phyloP scores from a whole-genome alignment of 2,329 filamentous ascomycete genomes.

The Colletotrichum endophyticum region DNA sequence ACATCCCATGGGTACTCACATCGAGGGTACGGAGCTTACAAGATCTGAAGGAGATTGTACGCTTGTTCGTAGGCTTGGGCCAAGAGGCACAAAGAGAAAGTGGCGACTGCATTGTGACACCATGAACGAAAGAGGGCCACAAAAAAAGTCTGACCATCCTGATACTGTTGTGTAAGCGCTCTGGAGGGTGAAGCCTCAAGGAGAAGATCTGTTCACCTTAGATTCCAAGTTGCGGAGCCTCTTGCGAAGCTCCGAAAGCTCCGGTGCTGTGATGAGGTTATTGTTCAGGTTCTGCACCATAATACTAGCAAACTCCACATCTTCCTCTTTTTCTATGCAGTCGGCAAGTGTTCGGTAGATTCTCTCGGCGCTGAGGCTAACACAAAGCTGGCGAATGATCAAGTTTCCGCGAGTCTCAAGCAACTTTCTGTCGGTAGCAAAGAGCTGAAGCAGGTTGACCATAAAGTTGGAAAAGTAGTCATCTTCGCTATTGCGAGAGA shows the following conservation, averaged over 20 bases:
- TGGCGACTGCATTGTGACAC: slow-evolving; percentile 98
- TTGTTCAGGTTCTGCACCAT: slow-evolving; percentile 99
- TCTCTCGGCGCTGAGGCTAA: slow-evolving; percentile 89
- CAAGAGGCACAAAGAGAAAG: slow-evolving; percentile 92
- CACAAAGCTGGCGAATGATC: slow-evolving; percentile 93
- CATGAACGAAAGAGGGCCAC: slow-evolving; percentile 93
- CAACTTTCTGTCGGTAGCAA: slow-evolving; percentile 90
- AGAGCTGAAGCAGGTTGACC: slow-evolving; percentile 93
- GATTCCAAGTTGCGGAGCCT: slow-evolving; percentile 88
- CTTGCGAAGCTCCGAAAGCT: slow-evolving; percentile 89
- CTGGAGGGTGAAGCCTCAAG: neutral
- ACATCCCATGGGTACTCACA: neutral
- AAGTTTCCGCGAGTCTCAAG: slow-evolving; percentile 93
- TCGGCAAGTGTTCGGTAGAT: slow-evolving; percentile 97
- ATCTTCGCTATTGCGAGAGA: slow-evolving; percentile 95
- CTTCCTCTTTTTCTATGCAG: slow-evolving; percentile 96
- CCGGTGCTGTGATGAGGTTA: slow-evolving; percentile 96
- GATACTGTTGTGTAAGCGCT: neutral
- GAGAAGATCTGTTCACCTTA: slow-evolving; percentile 54
- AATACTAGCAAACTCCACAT: slow-evolving; percentile 97
- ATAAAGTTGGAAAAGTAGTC: slow-evolving; percentile 98
- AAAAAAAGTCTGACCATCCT: slow-evolving; percentile 96
- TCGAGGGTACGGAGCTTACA: slow-evolving; percentile 62
- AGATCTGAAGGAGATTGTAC: slow-evolving; percentile 93
- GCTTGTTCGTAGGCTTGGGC: slow-evolving; percentile 98